These are phyloP conservation scores for Cladosporium oxysporum DNA, from an alignment of 2,329 filamentous ascomycete genomes.

Conservation along the genomic window DNA sequence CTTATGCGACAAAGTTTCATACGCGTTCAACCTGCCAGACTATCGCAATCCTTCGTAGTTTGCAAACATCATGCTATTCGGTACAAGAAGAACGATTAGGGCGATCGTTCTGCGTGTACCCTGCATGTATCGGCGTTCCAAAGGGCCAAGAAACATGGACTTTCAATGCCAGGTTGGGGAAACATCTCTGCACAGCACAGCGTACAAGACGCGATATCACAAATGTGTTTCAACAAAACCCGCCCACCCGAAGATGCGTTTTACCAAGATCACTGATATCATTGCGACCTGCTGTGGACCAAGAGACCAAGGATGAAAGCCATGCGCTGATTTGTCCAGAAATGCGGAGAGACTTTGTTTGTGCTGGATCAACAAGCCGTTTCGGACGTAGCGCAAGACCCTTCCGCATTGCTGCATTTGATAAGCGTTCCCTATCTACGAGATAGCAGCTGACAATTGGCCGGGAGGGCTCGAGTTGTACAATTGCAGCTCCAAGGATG, in stretches of 20 bases:
- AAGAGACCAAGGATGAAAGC: background rate
- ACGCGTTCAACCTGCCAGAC: no score
- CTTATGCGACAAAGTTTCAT: no score
- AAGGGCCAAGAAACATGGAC: background rate
- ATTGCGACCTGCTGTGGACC: background rate
- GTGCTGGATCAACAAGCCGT: constrained; percentile 11
- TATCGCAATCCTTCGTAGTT: no score
- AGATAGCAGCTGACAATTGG: background rate
- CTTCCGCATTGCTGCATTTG: background rate
- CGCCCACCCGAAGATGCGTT: background rate
- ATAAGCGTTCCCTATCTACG: constrained; percentile 9
- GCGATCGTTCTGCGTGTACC: background rate
- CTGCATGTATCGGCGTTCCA: background rate
- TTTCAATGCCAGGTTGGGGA: background rate
- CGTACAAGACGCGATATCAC: background rate
- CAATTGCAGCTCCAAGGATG: constrained; percentile 10
- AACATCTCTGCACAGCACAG: background rate
- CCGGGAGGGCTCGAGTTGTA: background rate
- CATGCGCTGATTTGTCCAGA: background rate
- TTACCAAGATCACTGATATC: background rate
- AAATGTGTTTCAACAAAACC: background rate
- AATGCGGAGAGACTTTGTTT: constrained; percentile 6
- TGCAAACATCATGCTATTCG: no score
- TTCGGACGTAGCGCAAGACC: constrained; percentile 1
- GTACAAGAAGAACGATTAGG: no score